Conservation (phyloP, 768 basidiomycete genomes). For the Macrolepiota dolichaula region DNA sequence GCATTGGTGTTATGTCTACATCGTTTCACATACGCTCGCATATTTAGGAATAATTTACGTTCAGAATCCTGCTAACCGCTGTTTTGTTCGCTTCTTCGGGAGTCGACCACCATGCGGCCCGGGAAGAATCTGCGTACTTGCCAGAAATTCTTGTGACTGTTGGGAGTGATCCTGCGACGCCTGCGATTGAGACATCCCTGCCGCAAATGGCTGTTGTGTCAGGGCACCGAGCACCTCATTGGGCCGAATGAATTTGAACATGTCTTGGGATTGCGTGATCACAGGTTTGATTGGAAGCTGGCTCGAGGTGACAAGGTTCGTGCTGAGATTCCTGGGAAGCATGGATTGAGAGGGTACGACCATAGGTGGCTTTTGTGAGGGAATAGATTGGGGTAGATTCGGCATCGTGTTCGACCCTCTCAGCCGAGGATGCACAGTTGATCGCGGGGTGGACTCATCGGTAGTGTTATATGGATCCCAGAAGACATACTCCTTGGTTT, state of each 20-base stretch:
- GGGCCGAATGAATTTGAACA: neutral
- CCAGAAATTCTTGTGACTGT: slow-evolving; percentile 39
- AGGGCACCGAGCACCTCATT: neutral
- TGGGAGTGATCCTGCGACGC: slow-evolving; percentile 9
- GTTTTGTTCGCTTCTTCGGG: slow-evolving; percentile 62
- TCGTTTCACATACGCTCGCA: neutral
- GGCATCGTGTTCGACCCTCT: neutral
- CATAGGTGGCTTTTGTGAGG: slow-evolving; percentile 4
- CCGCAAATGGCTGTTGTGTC: neutral
- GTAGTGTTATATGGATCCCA: slow-evolving; percentile 49
- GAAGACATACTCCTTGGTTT: slow-evolving; percentile 50
- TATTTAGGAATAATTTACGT: neutral
- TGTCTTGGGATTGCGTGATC: slow-evolving; percentile 9
- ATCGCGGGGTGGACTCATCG: slow-evolving; percentile 11
- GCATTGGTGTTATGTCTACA: neutral
- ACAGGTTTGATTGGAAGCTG: neutral
- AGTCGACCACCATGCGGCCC: slow-evolving; percentile 70
- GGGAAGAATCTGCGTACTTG: slow-evolving; percentile 69
- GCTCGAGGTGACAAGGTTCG: neutral
- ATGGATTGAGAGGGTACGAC: slow-evolving; percentile 2
- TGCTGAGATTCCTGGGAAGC: neutral
- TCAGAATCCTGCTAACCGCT: slow-evolving; percentile 76
- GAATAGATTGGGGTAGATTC: neutral
- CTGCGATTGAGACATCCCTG: slow-evolving; percentile 2
- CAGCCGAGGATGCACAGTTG: neutral